A percentile compares a stretch with the other conserved stretches of the same genome.
Evolutionary conservation across 139 green algal species (phyloP).

Genomic region (Edaphochlamys debaryana): DNA sequence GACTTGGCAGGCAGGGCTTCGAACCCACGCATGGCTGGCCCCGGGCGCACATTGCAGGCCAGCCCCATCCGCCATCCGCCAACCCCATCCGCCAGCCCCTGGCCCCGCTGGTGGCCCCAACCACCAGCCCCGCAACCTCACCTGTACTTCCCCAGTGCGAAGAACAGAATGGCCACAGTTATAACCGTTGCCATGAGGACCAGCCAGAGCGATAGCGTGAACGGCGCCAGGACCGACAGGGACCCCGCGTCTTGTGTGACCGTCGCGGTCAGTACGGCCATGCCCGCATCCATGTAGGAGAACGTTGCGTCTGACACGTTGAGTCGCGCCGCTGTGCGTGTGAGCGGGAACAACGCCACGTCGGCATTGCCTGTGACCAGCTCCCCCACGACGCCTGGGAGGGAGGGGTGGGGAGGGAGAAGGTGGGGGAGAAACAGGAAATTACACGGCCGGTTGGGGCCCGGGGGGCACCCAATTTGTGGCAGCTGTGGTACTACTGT

Average conservation of each 20-base stretch:
- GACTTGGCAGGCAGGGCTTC: no score
- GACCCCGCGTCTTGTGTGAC: neutral
- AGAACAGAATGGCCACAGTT: neutral
- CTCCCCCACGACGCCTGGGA: slow-evolving; percentile 49
- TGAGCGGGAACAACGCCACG: slow-evolving; percentile 50
- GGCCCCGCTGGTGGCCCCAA: no score
- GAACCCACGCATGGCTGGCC: no score
- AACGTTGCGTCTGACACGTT: slow-evolving; percentile 17
- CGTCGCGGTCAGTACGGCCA: neutral
- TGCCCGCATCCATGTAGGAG: slow-evolving; percentile 22
- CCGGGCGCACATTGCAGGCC: no score
- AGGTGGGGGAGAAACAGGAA: no score
- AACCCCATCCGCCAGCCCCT: no score
- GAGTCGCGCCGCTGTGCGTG: slow-evolving; percentile 25
- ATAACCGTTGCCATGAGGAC: neutral
- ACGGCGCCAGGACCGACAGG: neutral
- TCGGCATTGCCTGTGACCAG: slow-evolving; percentile 3
- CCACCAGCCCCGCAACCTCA: neutral
- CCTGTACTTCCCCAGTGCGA: no score
- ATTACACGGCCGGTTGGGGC: no score
- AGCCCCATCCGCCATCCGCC: no score
- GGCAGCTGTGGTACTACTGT: no score
- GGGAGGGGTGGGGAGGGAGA: no score
- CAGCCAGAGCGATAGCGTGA: neutral
- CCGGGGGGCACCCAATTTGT: no score